Evolutionary conservation across 2,329 filamentous ascomycete species (phyloP).

Genomic region (Aspergillus candidus): DNA sequence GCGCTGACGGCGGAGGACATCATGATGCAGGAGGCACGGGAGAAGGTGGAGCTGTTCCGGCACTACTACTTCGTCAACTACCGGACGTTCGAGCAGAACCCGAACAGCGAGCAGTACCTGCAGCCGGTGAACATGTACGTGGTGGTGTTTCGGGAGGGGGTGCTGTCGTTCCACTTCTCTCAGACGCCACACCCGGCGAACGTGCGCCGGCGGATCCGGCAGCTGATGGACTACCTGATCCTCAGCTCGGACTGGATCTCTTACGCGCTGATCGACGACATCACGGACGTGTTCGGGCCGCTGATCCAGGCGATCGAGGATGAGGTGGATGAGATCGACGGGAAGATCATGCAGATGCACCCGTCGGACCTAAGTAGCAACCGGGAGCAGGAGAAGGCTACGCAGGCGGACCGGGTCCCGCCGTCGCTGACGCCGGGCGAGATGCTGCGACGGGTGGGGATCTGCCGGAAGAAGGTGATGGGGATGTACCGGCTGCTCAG

Average conservation of each 20-base stretch:
- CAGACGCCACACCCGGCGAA: slow-evolving; percentile 94
- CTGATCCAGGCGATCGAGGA: slow-evolving; percentile 90
- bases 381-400: slow-evolving; percentile 34
- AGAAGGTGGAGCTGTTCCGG: slow-evolving; percentile 95
- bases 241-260: slow-evolving; percentile 96
- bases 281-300: slow-evolving; percentile 92
- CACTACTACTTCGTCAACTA: slow-evolving; percentile 99
- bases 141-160: slow-evolving; percentile 90
- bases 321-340: slow-evolving; percentile 95
- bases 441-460: slow-evolving; percentile 87
- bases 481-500: slow-evolving; percentile 84
- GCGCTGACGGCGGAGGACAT: slow-evolving; percentile 94
- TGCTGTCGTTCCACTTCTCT: slow-evolving; percentile 96
- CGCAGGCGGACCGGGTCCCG: slow-evolving; percentile 11
- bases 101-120: slow-evolving; percentile 79
- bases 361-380: slow-evolving; percentile 41
- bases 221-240: slow-evolving; percentile 88
- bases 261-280: slow-evolving; percentile 96
- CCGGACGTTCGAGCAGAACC: slow-evolving; percentile 93
- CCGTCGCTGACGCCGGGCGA: slow-evolving; percentile 54
- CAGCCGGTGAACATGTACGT: slow-evolving; percentile 98
- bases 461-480: slow-evolving; percentile 97
- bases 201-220: slow-evolving; percentile 84
- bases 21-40: slow-evolving; percentile 91
- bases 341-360: slow-evolving; percentile 78